Percentiles rank a stretch among this genome's conserved stretches.
phyloP scores from a whole-genome alignment of 345 rosid species.

The Bruguiera parviflora region DNA sequence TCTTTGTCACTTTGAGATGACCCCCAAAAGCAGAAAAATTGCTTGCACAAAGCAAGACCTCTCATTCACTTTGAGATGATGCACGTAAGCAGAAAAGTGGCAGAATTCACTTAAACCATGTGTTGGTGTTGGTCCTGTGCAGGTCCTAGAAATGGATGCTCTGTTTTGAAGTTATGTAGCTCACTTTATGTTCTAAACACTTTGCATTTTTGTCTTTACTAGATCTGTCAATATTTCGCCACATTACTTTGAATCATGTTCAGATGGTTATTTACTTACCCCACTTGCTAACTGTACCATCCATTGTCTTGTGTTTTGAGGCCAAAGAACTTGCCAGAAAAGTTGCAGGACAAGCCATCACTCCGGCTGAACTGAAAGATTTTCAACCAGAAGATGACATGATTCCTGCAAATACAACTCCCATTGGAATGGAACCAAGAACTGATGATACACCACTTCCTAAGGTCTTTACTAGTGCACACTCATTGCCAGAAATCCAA shows the following conservation, averaged over 20 bases:
- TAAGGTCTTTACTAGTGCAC: slow-evolving; percentile 33
- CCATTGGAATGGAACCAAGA: slow-evolving; percentile 62
- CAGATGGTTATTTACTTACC: not conserved
- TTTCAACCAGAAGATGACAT: slow-evolving; percentile 60
- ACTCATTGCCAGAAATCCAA: not conserved
- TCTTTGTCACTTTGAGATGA: not conserved
- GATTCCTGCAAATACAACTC: slow-evolving; percentile 62
- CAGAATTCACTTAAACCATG: not conserved
- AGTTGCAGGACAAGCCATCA: slow-evolving; percentile 51
- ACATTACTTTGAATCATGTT: not conserved
- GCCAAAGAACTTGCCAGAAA: slow-evolving; percentile 52
- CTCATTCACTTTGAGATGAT: too few species aligned
- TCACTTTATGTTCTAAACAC: too few species aligned
- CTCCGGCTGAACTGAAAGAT: slow-evolving; percentile 44
- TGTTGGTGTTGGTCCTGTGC: not conserved
- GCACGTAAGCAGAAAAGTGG: too few species aligned
- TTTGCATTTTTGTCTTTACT: not conserved
- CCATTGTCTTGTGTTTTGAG: slow-evolving; percentile 23
- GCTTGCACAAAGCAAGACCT: too few species aligned
- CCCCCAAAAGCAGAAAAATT: too few species aligned
- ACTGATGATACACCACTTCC: slow-evolving; percentile 42
- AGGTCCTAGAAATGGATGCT: too few species aligned
- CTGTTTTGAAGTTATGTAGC: too few species aligned
- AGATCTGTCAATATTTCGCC: not conserved
- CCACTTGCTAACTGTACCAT: not conserved